Base-by-base conservation (phyloP, 768 basidiomycete species). In the Kwoniella dendrophila region DNA sequence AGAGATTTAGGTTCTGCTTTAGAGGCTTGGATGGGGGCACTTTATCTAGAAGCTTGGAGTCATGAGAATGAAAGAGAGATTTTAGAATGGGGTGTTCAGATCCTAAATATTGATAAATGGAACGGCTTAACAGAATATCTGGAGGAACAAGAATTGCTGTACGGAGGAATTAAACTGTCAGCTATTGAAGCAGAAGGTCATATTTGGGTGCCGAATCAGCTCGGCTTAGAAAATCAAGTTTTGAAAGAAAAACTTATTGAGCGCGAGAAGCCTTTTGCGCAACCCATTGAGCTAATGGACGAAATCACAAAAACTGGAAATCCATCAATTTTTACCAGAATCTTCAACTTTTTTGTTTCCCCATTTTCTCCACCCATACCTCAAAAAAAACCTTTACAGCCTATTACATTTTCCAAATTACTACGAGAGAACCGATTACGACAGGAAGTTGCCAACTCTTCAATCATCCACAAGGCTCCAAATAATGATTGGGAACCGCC, bases 11-110 rank as follows among this genome's bases (percentile, higher is more conserved):
- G 47, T 14, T 26, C 41, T 14, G 57, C 48, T 8, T 38, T 59
- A 10, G 57, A 59, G 40, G 57, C 47, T 2, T 38, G 45, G 47
- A 40, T 50, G 30, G 57, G 47, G 10, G 57, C 57, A 3, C 47
- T 38, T 30, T 59, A 47, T 22, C 36, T 59, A 24, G 57, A 59
- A 20, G 57, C 57, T 18, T 49, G 26, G 20, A n/a, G 26, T 3
- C 4, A 32, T 5, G 57, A 47, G 3, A 33, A 40, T 2, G 57
- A 59, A 22, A 38, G 57, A 6, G 45, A 45, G n/a, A 11, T 45
- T 7, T 34, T 59, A 18, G 16, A 11, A 3, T 59, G 57, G 57
- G 44, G 33, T 1, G 36, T 36, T 6, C 27, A 43, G 34, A 10
- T 54, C 22, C 41, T 54, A 3, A 22, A 54, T 20, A 20, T 43